phyloP scores from a whole-genome alignment of 2,329 filamentous ascomycete genomes.

The Dendrostoma leiphaemia region DNA sequence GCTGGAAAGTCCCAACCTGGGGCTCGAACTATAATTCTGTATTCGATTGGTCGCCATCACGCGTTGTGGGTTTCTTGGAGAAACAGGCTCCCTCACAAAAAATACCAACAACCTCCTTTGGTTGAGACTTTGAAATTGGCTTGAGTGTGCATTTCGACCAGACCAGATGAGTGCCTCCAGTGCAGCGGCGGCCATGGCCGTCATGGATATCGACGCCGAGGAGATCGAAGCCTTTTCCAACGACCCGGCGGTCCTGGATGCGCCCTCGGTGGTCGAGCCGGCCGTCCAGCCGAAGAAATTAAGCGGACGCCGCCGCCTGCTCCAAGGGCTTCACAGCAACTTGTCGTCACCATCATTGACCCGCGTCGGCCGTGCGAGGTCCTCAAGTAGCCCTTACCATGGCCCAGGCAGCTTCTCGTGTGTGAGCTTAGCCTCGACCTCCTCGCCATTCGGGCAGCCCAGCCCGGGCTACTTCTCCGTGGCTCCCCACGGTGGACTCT shows the following conservation, averaged over 20 bases:
- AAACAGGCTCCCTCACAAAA: background rate
- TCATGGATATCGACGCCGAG: slow-evolving; percentile 11
- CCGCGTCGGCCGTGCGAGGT: slow-evolving; percentile 60
- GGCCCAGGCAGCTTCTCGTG: slow-evolving; percentile 51
- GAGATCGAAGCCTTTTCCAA: slow-evolving; percentile 18
- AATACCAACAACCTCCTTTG: background rate
- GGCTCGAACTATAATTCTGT: background rate
- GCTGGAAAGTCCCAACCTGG: background rate
- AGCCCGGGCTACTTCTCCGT: slow-evolving; percentile 30
- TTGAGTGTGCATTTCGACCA: background rate
- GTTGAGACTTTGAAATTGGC: background rate
- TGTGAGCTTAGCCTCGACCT: slow-evolving; percentile 47
- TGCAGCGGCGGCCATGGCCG: slow-evolving; percentile 13
- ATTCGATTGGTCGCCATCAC: background rate
- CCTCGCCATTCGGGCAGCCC: slow-evolving; percentile 40
- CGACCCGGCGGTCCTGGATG: slow-evolving; percentile 17
- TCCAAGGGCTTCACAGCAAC: slow-evolving; percentile 76
- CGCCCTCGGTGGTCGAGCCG: slow-evolving; percentile 19
- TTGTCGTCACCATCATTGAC: slow-evolving; percentile 75
- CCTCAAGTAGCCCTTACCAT: slow-evolving; percentile 68
- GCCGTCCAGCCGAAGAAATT: slow-evolving; percentile 56
- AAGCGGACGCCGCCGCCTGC: slow-evolving; percentile 61
- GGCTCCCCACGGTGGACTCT: slow-evolving; percentile 28
- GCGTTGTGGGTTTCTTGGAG: background rate
- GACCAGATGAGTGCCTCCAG: slow-evolving; percentile 10